Evolutionary conservation across 1,139 yeast species (phyloP).

Genomic region (Saccharomyces pastorianus): DNA sequence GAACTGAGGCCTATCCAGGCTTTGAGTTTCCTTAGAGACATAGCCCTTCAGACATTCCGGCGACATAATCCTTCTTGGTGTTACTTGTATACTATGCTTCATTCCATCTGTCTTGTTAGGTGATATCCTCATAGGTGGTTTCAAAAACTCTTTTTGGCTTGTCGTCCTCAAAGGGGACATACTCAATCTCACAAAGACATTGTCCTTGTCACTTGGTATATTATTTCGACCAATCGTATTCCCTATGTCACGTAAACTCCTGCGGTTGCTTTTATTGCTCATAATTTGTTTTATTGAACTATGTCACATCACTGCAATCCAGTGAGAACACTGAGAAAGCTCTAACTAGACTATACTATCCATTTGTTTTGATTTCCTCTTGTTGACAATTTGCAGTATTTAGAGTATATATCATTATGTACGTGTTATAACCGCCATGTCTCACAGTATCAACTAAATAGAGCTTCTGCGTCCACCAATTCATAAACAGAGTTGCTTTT

Average conservation of each 20-base stretch:
- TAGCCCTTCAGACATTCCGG: conserved; percentile 14
- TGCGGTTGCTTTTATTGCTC: background rate
- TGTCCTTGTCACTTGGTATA: conserved; percentile 6
- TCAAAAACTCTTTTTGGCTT: conserved; percentile 11
- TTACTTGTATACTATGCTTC: conserved; percentile 10
- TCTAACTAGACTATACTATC: background rate
- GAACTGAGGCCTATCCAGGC: conserved; percentile 14
- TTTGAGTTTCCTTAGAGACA: conserved; percentile 12
- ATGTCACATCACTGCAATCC: too few relatives aligned
- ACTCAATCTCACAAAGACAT: conserved; percentile 21
- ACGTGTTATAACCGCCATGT: background rate
- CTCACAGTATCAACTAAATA: conserved; percentile 15
- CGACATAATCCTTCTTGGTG: conserved; percentile 19
- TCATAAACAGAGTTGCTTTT: conserved; percentile 27
- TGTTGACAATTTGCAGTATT: background rate
- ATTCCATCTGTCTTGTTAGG: conserved; percentile 11
- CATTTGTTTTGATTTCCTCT: background rate
- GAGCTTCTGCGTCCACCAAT: conserved; percentile 23
- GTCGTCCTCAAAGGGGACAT: conserved; percentile 21
- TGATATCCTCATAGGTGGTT: conserved; percentile 23
- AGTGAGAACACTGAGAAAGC: background rate
- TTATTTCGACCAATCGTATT: conserved; percentile 6
- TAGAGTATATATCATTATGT: background rate
- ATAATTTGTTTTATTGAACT: background rate
- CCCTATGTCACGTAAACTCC: conserved; percentile 7